Conservation (phyloP, 2,329 filamentous ascomycete genomes). For the Arthroderma sp. region DNA sequence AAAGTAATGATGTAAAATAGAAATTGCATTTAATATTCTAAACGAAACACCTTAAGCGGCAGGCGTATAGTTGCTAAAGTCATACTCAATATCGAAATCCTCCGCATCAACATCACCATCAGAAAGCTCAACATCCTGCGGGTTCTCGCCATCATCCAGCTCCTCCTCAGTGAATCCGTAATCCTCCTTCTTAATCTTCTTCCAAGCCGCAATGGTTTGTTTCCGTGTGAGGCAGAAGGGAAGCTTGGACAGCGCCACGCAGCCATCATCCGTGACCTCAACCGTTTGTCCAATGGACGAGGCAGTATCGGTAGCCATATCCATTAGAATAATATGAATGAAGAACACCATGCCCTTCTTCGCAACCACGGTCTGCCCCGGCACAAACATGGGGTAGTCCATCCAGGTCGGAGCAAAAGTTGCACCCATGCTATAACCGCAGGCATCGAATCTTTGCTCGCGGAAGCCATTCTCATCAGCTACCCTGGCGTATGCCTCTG, state of each 20-base stretch:
- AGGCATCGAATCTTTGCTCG: constrained; percentile 20
- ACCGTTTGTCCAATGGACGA: constrained; percentile 21
- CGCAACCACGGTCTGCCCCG: constrained; percentile 12
- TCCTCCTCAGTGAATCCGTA: constrained; percentile 22
- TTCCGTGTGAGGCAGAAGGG: constrained; percentile 21
- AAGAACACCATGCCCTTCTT: constrained; percentile 22
- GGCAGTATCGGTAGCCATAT: constrained; percentile 23
- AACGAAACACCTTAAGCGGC: not conserved
- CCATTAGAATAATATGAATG: constrained; percentile 25
- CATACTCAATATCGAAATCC: constrained; percentile 24
- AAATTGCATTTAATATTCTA: too few species aligned
- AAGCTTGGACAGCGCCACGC: constrained; percentile 21
- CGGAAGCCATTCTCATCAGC: constrained; percentile 20
- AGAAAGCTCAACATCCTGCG: constrained; percentile 21
- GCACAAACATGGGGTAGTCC: constrained; percentile 14
- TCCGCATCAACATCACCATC: constrained; percentile 21
- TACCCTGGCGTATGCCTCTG: constrained; percentile 18
- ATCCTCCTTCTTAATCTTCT: constrained; percentile 22
- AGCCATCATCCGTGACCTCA: constrained; percentile 20
- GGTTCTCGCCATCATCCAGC: constrained; percentile 22
- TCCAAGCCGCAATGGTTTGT: constrained; percentile 24
- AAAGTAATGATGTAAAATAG: too few species aligned
- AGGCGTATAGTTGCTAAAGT: constrained; percentile 20
- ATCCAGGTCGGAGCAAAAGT: constrained; percentile 17
- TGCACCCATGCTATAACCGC: constrained; percentile 19